A percentile compares a stretch with the other conserved stretches of the same genome.
These are phyloP conservation scores for Lasiodiplodia sp. DNA, from an alignment of 2,329 filamentous ascomycete species.

Conservation along the genomic window DNA sequence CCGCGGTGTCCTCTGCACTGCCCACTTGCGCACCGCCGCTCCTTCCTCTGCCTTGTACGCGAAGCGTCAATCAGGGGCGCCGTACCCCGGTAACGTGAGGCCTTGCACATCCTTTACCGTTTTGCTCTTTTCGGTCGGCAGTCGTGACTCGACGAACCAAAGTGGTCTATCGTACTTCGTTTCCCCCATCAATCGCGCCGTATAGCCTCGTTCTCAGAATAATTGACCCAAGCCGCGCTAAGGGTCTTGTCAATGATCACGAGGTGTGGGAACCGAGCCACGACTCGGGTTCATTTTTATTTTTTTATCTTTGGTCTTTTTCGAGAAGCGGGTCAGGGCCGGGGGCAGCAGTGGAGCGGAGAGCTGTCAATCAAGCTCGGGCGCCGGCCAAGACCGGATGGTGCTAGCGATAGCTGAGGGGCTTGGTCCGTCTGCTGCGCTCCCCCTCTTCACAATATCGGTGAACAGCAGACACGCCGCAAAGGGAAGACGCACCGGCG, in stretches of 20 bases:
- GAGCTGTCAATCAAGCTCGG: background rate
- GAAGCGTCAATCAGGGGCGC: constrained; percentile 22
- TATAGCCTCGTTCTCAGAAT: constrained; percentile 12
- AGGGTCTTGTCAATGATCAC: constrained; percentile 4
- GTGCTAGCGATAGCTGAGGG: constrained; percentile 16
- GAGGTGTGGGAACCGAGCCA: constrained; percentile 10
- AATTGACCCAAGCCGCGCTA: background rate
- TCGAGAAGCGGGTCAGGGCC: background rate
- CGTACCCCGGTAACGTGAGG: background rate
- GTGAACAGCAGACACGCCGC: background rate
- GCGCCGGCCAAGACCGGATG: constrained; percentile 8
- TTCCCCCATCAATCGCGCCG: constrained; percentile 2
- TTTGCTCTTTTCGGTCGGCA: constrained; percentile 5
- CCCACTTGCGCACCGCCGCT: constrained; percentile 1
- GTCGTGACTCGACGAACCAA: background rate
- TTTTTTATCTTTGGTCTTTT: constrained; percentile 2
- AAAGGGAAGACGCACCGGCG: background rate
- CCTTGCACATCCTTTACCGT: constrained; percentile 7
- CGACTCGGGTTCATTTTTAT: constrained; percentile 1
- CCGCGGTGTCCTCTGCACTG: constrained; percentile 20
- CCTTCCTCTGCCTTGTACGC: background rate
- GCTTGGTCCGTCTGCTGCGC: background rate
- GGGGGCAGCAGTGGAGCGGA: background rate
- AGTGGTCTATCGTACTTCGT: background rate
- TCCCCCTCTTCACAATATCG: background rate